phyloP scores from a whole-genome alignment of 257 asterid species.

The Lantana camara region DNA sequence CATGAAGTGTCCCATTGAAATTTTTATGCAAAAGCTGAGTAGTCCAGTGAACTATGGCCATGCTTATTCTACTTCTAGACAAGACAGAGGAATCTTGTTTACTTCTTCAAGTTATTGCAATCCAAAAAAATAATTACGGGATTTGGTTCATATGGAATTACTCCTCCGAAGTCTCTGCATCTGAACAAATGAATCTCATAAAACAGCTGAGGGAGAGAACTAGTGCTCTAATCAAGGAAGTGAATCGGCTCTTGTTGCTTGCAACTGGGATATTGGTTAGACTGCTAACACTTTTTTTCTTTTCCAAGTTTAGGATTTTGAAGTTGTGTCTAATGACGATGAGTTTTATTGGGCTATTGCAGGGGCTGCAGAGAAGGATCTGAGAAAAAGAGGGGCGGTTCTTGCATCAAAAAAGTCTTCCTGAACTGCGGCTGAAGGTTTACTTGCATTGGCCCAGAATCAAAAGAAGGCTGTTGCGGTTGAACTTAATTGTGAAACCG shows the following conservation, averaged over 20 bases:
- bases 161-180: slow-evolving; percentile 58
- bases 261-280: slow-evolving; percentile 92
- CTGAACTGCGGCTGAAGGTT: slow-evolving; percentile 88
- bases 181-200: slow-evolving; percentile 74
- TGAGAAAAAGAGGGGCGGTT: slow-evolving; percentile 91
- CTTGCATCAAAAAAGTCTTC: slow-evolving; percentile 93
- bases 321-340: slow-evolving; percentile 15
- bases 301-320: not conserved
- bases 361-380: slow-evolving; percentile 93
- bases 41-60: slow-evolving; percentile 42
- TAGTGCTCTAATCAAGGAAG: slow-evolving; percentile 97
- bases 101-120: slow-evolving; percentile 29
- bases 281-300: slow-evolving; percentile 14
- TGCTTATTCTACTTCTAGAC: slow-evolving; percentile 44
- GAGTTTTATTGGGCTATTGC: slow-evolving; percentile 36
- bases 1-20: slow-evolving; percentile 56
- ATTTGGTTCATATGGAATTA: slow-evolving; percentile 43
- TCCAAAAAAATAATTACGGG: slow-evolving; percentile 27
- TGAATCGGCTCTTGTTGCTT: slow-evolving; percentile 80
- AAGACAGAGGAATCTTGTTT: slow-evolving; percentile 34
- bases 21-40: slow-evolving; percentile 52
- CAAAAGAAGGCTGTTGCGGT: slow-evolving; percentile 69
- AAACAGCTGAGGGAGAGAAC: slow-evolving; percentile 91
- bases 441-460: slow-evolving; percentile 86
- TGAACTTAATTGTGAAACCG: slow-evolving; percentile 95